A percentile compares a stretch with the other conserved stretches of the same genome.
phyloP scores from a whole-genome alignment of 176 grass and related monocot species.

The Miscanthus lutarioriparius region DNA sequence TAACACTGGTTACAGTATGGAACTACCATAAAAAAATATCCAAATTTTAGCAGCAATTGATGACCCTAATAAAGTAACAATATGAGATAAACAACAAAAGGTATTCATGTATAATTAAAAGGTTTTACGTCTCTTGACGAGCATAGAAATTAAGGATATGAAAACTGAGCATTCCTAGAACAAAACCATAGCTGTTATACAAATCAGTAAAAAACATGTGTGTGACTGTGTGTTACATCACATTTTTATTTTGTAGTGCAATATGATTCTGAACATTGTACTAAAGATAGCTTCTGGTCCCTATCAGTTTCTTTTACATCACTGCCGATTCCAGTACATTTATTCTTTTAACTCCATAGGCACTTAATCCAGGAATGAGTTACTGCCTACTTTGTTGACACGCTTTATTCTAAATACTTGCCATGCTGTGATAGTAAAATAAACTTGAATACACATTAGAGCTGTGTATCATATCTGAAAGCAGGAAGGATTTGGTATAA shows the following conservation, averaged over 20 bases:
- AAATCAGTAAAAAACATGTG: not conserved
- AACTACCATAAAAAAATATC: not conserved
- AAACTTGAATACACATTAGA: not conserved
- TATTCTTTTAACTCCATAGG: not conserved
- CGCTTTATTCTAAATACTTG: not conserved
- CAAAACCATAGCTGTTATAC: not conserved
- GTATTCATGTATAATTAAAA: not conserved
- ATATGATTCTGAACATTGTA: not conserved
- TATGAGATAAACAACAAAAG: conserved; percentile 2
- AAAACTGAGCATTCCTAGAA: not conserved
- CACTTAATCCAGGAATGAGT: not conserved
- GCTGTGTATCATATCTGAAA: not conserved
- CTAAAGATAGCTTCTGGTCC: not conserved
- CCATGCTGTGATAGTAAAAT: not conserved
- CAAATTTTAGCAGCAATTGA: not conserved
- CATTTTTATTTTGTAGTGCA: not conserved
- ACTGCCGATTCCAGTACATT: not conserved
- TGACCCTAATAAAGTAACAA: not conserved
- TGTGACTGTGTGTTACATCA: not conserved
- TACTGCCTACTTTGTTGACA: not conserved
- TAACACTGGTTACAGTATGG: not conserved
- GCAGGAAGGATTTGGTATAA: not conserved
- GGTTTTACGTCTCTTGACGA: not conserved
- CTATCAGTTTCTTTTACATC: not conserved
- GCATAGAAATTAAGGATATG: not conserved